Evolutionary conservation across 352 stramenopile species (phyloP), one percentile per base, ranked within the genome.

Genomic region (Pythium monospermum): DNA sequence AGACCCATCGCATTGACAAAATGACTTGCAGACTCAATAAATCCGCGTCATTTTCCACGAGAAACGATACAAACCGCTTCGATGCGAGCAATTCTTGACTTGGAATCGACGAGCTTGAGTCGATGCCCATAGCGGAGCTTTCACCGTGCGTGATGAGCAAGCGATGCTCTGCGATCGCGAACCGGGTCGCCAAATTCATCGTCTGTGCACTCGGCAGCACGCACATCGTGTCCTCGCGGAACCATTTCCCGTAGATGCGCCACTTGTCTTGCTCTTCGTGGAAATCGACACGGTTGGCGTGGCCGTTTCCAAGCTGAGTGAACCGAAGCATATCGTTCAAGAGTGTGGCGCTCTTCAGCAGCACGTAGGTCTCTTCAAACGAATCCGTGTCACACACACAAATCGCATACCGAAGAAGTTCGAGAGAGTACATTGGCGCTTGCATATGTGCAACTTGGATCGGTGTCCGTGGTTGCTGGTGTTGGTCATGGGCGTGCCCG

Each of bases 11-110:
- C 71, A 90, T 85, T 11, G 75, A 77, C 26, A 90, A 37, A 11
- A 92, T 64, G 4, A 73, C 68, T 52, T 84, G 67, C 4, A 92
- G 42, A 50, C 76, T 83, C n/a, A 92, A 50, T 26, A 85, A 45
- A 22, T 86, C 66, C 23, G 79, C 73, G 10, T 67, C 70, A 39
- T 90, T 74, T 33, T 85, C 76, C 12, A 87, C 66, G 0, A 90
- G 55, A 45, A 83, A 87, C 30, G 76, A 83, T 1, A 90, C 61
- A 31, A 80, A 83, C 5, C 76, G 70, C 21, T 86, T 90, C 0
- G 76, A 87, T 26, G 74, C 50, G 26, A 84, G 62, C 19, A 65
- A 58, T 16, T 87, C 72, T n/a, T 64, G 47, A 23, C n/a, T 22
- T 16, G 44, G 22, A 5, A 66, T 68, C 16, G 18, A 28, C 7